A percentile compares a stretch with the other conserved stretches of the same genome.
phyloP scores from a whole-genome alignment of 768 basidiomycete species.

The Auriculariales sp. region DNA sequence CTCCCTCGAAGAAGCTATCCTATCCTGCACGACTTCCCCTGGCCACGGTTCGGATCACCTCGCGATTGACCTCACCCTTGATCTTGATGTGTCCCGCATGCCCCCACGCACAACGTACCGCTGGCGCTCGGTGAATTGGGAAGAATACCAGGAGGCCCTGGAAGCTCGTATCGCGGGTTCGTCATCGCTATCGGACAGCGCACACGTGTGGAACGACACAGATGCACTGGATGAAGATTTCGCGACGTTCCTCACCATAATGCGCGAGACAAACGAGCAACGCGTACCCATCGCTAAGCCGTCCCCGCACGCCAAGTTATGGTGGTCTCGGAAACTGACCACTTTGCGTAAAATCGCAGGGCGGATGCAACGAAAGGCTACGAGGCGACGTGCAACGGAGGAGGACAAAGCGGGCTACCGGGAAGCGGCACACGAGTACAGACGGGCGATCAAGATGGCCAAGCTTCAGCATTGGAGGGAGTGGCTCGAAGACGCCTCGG shows the following conservation, averaged over 20 bases:
- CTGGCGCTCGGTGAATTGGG: not conserved
- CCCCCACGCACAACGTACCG: not conserved
- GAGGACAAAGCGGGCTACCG: not conserved
- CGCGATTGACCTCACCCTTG: not conserved
- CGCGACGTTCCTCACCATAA: not conserved
- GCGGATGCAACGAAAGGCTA: not conserved
- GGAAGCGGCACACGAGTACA: too few relatives aligned
- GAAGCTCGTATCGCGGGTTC: not conserved
- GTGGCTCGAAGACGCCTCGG: not conserved
- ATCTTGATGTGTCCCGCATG: not conserved
- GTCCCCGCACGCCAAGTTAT: not conserved
- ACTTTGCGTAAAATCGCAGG: not conserved
- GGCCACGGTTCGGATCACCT: not conserved
- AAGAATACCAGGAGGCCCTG: not conserved
- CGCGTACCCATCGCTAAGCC: not conserved
- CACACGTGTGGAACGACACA: not conserved
- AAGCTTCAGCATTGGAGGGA: not conserved
- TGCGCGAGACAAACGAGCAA: not conserved
- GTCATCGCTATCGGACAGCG: not conserved
- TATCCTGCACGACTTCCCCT: not conserved
- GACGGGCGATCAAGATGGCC: not conserved
- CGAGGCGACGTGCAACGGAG: not conserved
- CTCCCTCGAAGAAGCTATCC: not conserved
- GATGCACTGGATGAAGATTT: not conserved
- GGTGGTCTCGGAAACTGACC: not conserved